A percentile compares a stretch with the other conserved stretches of the same genome.
These are phyloP conservation scores for Henckelia pumila DNA, from an alignment of 257 asterid genomes.

Conservation along the genomic window DNA sequence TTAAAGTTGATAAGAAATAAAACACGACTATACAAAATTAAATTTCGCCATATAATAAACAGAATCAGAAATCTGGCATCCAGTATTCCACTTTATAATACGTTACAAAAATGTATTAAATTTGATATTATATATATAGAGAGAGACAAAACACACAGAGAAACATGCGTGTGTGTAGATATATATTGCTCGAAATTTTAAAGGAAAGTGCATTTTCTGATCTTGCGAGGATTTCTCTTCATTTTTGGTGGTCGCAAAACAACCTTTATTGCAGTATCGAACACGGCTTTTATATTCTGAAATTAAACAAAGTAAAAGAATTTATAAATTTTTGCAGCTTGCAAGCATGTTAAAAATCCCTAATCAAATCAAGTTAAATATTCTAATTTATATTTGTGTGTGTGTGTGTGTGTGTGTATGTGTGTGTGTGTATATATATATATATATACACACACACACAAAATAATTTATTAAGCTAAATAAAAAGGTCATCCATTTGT, in stretches of 20 bases:
- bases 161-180: neutral
- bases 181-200: constrained; percentile 24
- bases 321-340: too few relatives aligned
- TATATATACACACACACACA: too few relatives aligned
- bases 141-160: neutral
- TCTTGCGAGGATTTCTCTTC: constrained; percentile 57
- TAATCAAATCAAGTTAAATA: too few relatives aligned
- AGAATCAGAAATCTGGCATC: neutral
- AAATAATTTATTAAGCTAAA: too few relatives aligned
- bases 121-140: neutral
- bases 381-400: too few relatives aligned
- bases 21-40: too few relatives aligned
- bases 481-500: too few relatives aligned
- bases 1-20: neutral
- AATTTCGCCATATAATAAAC: neutral
- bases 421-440: too few relatives aligned
- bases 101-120: too few relatives aligned
- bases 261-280: constrained; percentile 78
- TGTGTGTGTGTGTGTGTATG: too few relatives aligned
- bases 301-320: constrained; percentile 6
- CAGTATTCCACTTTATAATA: neutral
- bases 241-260: constrained; percentile 74
- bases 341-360: too few relatives aligned
- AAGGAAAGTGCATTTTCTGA: constrained; percentile 58
- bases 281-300: constrained; percentile 80